These are phyloP conservation scores for Agaricus subrufescens DNA, from an alignment of 768 basidiomycete genomes.

Conservation along the genomic window DNA sequence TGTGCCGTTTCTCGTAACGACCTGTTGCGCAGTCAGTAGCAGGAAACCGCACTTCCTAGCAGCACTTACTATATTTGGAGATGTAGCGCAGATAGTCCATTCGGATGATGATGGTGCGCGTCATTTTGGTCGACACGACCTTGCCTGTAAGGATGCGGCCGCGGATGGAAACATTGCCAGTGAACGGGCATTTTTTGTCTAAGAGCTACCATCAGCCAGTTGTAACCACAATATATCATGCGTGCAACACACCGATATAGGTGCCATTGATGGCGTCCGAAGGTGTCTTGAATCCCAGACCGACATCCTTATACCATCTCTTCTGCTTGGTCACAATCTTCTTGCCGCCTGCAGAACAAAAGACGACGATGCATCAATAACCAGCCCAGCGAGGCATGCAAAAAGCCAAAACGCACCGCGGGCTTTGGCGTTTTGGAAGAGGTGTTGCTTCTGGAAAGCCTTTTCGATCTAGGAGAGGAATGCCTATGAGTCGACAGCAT, in stretches of 20 bases:
- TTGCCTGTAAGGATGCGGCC: constrained; percentile 98
- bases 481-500: constrained; percentile 6
- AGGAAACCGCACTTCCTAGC: not conserved
- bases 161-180: constrained; percentile 94
- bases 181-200: constrained; percentile 99
- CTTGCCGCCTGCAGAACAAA: constrained; percentile 59
- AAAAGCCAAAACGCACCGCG: constrained; percentile 59
- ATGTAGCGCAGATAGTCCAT: constrained; percentile 94
- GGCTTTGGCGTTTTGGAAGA: constrained; percentile 97
- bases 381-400: constrained; percentile 5
- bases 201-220: constrained; percentile 4
- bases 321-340: constrained; percentile 92
- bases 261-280: constrained; percentile 92
- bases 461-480: constrained; percentile 73
- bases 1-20: constrained; percentile 98
- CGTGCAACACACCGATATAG: constrained; percentile 74
- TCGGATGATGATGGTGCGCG: constrained; percentile 95
- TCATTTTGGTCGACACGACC: constrained; percentile 99
- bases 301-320: constrained; percentile 99
- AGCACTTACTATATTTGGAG: constrained; percentile 90
- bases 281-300: constrained; percentile 95
- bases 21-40: constrained; percentile 38
- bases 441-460: constrained; percentile 94
- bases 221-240: not conserved
- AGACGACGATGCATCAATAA: constrained; percentile 13